A percentile compares a stretch with the other conserved stretches of the same genome.
These are phyloP conservation scores for Leishmania major DNA, from an alignment of 208 protist genomes.

Conservation along the genomic window DNA sequence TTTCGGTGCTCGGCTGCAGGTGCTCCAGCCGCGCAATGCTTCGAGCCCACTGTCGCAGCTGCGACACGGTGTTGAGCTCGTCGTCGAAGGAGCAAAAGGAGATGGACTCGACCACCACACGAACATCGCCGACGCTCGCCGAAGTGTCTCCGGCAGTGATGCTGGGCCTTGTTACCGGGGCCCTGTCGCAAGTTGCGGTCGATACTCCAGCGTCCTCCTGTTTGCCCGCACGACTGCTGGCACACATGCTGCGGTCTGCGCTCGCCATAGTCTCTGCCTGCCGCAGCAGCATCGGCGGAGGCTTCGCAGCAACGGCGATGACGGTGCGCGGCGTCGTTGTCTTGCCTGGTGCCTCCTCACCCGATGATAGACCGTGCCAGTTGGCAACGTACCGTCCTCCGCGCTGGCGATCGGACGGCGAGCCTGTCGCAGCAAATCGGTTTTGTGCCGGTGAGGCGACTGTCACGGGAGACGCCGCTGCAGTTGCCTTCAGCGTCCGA, in stretches of 20 bases:
- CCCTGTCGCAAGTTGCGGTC: background rate
- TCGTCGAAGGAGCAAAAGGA: constrained; percentile 22
- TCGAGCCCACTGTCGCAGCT: constrained; percentile 34
- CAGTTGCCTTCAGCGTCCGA: background rate
- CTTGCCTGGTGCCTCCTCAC: background rate
- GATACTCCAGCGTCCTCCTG: background rate
- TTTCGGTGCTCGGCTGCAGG: constrained; percentile 28
- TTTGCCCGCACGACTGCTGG: background rate
- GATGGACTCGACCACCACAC: constrained; percentile 13
- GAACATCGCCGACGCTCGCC: constrained; percentile 1
- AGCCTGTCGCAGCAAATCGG: background rate
- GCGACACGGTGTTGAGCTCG: constrained; percentile 18
- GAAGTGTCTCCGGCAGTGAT: background rate
- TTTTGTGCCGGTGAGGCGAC: background rate
- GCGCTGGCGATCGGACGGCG: background rate
- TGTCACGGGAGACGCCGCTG: background rate
- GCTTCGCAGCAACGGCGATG: background rate
- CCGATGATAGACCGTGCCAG: constrained; percentile 18
- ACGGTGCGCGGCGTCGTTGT: background rate
- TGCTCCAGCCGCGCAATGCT: constrained; percentile 15
- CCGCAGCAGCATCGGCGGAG: background rate
- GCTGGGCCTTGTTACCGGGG: constrained; percentile 1
- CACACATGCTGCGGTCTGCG: constrained; percentile 2
- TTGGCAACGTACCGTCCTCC: constrained; percentile 18
- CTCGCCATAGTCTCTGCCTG: background rate